Conservation (phyloP, 352 stramenopile species). For the Phytophthora litchii region DNA sequence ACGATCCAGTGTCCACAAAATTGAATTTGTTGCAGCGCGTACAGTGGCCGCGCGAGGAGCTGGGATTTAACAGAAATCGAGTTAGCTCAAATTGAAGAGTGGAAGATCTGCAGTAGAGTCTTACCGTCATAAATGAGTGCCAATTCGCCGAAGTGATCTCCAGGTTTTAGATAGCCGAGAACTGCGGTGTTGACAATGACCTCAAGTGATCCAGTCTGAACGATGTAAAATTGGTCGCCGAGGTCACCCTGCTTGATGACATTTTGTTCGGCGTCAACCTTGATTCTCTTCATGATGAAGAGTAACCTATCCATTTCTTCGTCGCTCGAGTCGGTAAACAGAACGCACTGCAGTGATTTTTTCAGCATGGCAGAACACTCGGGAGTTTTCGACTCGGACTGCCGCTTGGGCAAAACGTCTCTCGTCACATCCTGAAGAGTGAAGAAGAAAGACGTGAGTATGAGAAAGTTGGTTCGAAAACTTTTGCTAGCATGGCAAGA, state of each 20-base stretch:
- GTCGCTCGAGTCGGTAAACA: constrained; percentile 70
- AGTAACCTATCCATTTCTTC: constrained; percentile 77
- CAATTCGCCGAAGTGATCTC: constrained; percentile 90
- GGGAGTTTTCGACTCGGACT: constrained; percentile 67
- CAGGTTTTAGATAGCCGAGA: constrained; percentile 58
- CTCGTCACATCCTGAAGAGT: constrained; percentile 43
- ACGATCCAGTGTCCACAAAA: constrained; percentile 90
- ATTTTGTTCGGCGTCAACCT: constrained; percentile 66
- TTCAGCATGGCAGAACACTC: constrained; percentile 58
- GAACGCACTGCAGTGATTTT: constrained; percentile 58
- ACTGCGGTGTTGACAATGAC: constrained; percentile 70
- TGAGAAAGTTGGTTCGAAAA: not conserved
- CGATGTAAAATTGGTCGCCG: constrained; percentile 93
- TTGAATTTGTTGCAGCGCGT: constrained; percentile 84
- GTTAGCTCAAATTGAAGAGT: constrained; percentile 1
- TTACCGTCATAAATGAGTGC: constrained; percentile 87
- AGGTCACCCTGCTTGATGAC: constrained; percentile 94
- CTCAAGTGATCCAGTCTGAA: constrained; percentile 67
- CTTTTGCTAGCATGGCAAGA: not conserved
- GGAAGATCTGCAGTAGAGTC: not conserved
- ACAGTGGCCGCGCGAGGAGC: constrained; percentile 92
- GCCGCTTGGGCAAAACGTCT: constrained; percentile 46
- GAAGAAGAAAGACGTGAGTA: not conserved
- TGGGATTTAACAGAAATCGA: constrained; percentile 23
- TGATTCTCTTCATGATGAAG: constrained; percentile 79